phyloP scores from a whole-genome alignment of 805 yeast genomes.

The Candida koratica region DNA sequence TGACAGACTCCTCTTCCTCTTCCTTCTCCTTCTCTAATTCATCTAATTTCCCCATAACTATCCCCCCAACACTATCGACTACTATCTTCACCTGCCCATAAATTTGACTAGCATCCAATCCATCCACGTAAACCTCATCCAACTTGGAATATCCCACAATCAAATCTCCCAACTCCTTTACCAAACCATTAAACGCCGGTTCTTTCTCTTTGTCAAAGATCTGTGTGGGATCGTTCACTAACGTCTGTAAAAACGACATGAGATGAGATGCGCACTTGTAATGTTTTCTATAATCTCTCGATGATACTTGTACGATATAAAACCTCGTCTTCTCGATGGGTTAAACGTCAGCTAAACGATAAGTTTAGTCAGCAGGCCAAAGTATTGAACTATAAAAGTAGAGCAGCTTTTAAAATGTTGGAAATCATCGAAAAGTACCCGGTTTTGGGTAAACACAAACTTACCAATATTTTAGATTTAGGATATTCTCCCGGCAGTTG shows the following conservation, averaged over 20 bases:
- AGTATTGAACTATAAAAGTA: slow-evolving; percentile 57
- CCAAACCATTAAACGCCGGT: slow-evolving; percentile 25
- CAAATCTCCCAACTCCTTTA: slow-evolving; percentile 57
- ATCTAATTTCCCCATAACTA: slow-evolving; percentile 55
- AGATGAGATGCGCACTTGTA: slow-evolving; percentile 13
- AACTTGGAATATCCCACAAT: slow-evolving; percentile 55
- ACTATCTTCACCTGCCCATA: slow-evolving; percentile 91
- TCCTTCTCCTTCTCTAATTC: slow-evolving; percentile 19
- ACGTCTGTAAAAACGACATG: slow-evolving; percentile 12
- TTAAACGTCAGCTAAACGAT: slow-evolving; percentile 65
- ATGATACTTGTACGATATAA: slow-evolving; percentile 10
- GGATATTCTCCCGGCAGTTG: slow-evolving; percentile 96
- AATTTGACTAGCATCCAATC: slow-evolving; percentile 84
- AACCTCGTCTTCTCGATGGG: slow-evolving; percentile 67
- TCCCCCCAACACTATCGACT: slow-evolving; percentile 70
- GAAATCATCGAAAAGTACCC: slow-evolving; percentile 67
- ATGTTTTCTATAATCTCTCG: too few relatives aligned
- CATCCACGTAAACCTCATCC: slow-evolving; percentile 80
- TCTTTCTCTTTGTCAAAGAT: slow-evolving; percentile 10
- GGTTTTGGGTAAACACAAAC: slow-evolving; percentile 49
- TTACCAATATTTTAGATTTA: slow-evolving; percentile 66
- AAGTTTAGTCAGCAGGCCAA: slow-evolving; percentile 64
- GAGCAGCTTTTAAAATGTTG: slow-evolving; percentile 87
- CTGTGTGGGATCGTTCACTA: slow-evolving; percentile 16
- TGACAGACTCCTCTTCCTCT: slow-evolving; percentile 18